Conservation (phyloP, 345 rosid genomes). For the Populus pruinosa region DNA sequence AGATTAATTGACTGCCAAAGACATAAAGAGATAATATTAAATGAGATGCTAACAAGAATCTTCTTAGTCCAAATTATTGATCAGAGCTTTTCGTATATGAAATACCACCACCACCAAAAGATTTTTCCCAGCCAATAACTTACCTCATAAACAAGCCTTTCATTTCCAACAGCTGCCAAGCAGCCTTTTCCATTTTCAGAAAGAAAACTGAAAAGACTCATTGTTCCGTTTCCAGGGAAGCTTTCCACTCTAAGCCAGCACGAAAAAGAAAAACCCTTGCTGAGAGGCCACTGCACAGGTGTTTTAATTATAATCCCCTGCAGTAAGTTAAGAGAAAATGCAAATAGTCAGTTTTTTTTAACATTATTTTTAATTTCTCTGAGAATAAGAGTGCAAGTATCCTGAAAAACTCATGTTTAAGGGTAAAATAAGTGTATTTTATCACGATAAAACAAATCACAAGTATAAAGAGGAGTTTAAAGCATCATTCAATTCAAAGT, state of each 20-base stretch:
- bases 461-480: no score
- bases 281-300: constrained; percentile 89
- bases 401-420: no score
- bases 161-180: constrained; percentile 65
- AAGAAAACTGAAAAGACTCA: constrained; percentile 89
- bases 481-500: no score
- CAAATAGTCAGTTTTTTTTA: neutral
- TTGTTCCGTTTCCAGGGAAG: constrained; percentile 63
- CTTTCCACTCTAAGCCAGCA: constrained; percentile 96
- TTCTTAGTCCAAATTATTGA: no score
- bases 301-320: constrained; percentile 82
- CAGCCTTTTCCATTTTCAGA: constrained; percentile 89
- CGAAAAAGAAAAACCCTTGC: constrained; percentile 87
- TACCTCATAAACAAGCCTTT: constrained; percentile 74
- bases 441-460: no score
- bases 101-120: neutral
- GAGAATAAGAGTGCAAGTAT: no score
- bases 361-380: no score
- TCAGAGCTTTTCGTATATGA: neutral
- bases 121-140: constrained; percentile 15
- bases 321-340: constrained; percentile 10
- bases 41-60: neutral
- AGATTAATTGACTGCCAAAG: constrained; percentile 67
- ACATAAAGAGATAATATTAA: constrained; percentile 24
- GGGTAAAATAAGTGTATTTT: no score